Evolutionary conservation across 805 yeast species (phyloP).

Genomic region (Maudiozyma bulderi): DNA sequence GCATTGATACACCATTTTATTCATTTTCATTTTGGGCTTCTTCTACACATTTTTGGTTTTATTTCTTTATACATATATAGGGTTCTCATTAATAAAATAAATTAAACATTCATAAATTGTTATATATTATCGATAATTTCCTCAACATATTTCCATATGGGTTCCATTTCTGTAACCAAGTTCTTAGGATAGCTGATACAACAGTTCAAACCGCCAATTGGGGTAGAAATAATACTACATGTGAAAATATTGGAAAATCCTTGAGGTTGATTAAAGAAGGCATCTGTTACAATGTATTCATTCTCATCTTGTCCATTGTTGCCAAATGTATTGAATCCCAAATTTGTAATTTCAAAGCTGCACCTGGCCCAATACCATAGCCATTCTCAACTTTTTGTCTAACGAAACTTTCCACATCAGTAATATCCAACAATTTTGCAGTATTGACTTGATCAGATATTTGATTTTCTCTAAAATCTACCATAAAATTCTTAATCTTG

Average conservation of each 20-base stretch:
- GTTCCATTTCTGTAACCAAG: slow-evolving; percentile 4
- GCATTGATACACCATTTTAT: no score
- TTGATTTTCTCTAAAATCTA: slow-evolving; percentile 1
- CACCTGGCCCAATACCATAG: slow-evolving; percentile 10
- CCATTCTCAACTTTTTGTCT: slow-evolving; percentile 8
- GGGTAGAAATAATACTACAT: slow-evolving; percentile 16
- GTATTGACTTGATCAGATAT: slow-evolving; percentile 11
- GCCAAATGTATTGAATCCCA: slow-evolving; percentile 18
- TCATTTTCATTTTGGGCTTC: no score
- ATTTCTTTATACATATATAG: no score
- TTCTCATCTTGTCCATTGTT: not conserved
- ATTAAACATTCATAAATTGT: not conserved
- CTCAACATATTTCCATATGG: slow-evolving; percentile 3
- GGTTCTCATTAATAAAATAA: not conserved
- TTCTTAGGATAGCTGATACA: slow-evolving; percentile 16
- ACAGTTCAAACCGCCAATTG: slow-evolving; percentile 20
- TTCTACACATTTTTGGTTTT: no score
- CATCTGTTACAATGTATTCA: slow-evolving; percentile 14
- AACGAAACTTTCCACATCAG: slow-evolving; percentile 12
- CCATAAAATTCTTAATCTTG: slow-evolving; percentile 4
- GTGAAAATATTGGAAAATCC: slow-evolving; percentile 18
- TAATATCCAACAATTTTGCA: slow-evolving; percentile 17
- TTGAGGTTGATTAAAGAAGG: slow-evolving; percentile 23
- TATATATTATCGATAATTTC: not conserved
- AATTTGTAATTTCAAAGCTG: slow-evolving; percentile 24